A percentile compares a stretch with the other conserved stretches of the same genome.
These are phyloP conservation scores for Trichoderma endophyticum DNA, from an alignment of 2,329 filamentous ascomycete genomes.

Conservation along the genomic window DNA sequence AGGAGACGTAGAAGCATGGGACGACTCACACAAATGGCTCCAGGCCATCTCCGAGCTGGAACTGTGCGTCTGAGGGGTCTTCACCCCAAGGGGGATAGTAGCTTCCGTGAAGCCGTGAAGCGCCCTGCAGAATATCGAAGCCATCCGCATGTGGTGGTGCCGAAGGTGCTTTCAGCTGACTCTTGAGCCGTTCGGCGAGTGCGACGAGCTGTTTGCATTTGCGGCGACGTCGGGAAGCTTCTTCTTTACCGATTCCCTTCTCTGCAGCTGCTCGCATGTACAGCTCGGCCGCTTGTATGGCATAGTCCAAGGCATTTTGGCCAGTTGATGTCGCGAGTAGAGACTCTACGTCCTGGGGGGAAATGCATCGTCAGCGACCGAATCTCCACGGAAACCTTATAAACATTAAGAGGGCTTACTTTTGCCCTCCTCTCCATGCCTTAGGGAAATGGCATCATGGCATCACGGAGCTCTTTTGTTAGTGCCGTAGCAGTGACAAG, in stretches of 20 bases:
- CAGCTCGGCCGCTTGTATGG: slow-evolving; percentile 73
- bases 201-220: slow-evolving; percentile 69
- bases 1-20: slow-evolving; percentile 18
- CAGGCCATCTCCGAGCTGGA: slow-evolving; percentile 50
- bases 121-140: slow-evolving; percentile 61
- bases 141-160: background rate
- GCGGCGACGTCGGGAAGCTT: slow-evolving; percentile 63
- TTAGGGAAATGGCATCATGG: slow-evolving; percentile 17
- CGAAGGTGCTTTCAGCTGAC: slow-evolving; percentile 17
- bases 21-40: slow-evolving; percentile 59
- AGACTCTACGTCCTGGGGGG: slow-evolving; percentile 37
- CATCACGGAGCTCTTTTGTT: slow-evolving; percentile 1
- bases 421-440: slow-evolving; percentile 40
- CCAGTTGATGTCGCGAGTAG: slow-evolving; percentile 35
- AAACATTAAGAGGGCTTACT: slow-evolving; percentile 26
- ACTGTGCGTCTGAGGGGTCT: slow-evolving; percentile 59
- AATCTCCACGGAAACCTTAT: background rate
- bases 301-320: slow-evolving; percentile 65
- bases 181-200: slow-evolving; percentile 74
- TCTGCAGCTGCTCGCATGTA: slow-evolving; percentile 71
- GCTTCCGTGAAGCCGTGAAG: slow-evolving; percentile 77
- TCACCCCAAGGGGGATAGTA: slow-evolving; percentile 82
- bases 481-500: background rate
- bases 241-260: slow-evolving; percentile 55
- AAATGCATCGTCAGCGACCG: slow-evolving; percentile 8